Base-by-base conservation (phyloP, 208 protist species). In the Leptomonas pyrrhocoris region DNA sequence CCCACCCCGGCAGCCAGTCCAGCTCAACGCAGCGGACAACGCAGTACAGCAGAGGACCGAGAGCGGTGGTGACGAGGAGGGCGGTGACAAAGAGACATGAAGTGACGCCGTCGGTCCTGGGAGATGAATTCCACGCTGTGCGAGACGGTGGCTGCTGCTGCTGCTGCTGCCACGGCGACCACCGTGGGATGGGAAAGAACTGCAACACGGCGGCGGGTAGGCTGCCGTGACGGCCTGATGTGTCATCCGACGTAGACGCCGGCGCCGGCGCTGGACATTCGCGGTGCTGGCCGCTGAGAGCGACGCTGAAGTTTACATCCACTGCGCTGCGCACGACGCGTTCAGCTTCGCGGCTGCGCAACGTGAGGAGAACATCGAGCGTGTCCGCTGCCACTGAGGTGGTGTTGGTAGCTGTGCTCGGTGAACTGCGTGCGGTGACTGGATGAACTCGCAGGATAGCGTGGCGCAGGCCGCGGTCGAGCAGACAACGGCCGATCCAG, bases 151-250 rank as follows among this genome's bases (percentile, higher is more conserved):
- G 40, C 21, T 25, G 3, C 12, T 25, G 11, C 55, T 30, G 6
- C 8, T 34, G 1, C 3, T 5, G n/a, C 19, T 27, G 60, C 60
- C 60, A 66, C 2, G 45, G 27, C 7, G 61, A 30, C 61, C 49
- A 57, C 30, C 49, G 61, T 4, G 61, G 61, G 2, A 68, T 45
- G 8, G 61, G 31, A 43, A 75, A 64, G 2, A 64, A 36, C 7
- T 36, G 70, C 19, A 63, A 54, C 30, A 75, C 19, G 27, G 34
- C 38, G 1, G 30, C 31, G 18, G 61, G 59, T 16, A 74, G 21
- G 0, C 46, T 18, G 11, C 13, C 0, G 38, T 38, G 51, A 3
- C 8, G 51, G 15, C 13, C 31, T n/a, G 48, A 27, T 21, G 51
- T 3, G 2, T 31, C 51, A 2, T 11, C 51, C 19, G 27, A 9